These are phyloP conservation scores for Vanilla planifolia DNA, from an alignment of 106 monocot species.

Conservation along the genomic window DNA sequence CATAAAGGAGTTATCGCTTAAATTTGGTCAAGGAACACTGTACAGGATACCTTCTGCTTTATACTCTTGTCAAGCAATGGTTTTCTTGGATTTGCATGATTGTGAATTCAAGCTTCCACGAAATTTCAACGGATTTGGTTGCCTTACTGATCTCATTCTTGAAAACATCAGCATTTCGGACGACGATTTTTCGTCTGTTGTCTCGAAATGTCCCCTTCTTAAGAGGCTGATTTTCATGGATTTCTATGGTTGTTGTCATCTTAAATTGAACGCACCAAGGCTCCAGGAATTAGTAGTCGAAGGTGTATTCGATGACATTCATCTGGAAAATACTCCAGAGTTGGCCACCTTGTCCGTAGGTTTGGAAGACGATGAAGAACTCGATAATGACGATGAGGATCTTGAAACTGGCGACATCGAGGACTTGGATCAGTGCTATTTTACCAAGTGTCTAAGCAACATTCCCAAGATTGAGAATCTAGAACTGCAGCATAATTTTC, in stretches of 20 bases:
- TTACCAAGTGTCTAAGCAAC: neutral
- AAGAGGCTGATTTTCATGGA: slow-evolving; percentile 1
- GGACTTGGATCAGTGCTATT: neutral
- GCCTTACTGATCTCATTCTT: slow-evolving; percentile 1
- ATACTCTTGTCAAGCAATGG: slow-evolving; percentile 4
- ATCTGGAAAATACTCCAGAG: slow-evolving; percentile 12
- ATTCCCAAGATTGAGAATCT: slow-evolving; percentile 13
- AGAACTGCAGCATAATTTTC: slow-evolving; percentile 9
- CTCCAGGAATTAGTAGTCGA: slow-evolving; percentile 12
- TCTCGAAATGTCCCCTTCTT: slow-evolving; percentile 4
- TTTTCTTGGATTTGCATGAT: slow-evolving; percentile 11
- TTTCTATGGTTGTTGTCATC: slow-evolving; percentile 9
- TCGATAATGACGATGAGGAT: slow-evolving; percentile 13
- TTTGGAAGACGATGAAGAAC: slow-evolving; percentile 12
- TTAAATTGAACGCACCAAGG: slow-evolving; percentile 9
- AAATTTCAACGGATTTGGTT: neutral
- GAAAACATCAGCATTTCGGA: slow-evolving; percentile 13
- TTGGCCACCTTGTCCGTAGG: neutral
- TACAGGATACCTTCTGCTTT: slow-evolving; percentile 10
- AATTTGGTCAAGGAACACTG: slow-evolving; percentile 1
- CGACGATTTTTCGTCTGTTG: slow-evolving; percentile 1
- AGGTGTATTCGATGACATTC: slow-evolving; percentile 10
- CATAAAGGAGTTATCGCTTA: slow-evolving; percentile 11
- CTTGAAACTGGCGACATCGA: slow-evolving; percentile 3
- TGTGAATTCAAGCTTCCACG: slow-evolving; percentile 11